A percentile compares a stretch with the other conserved stretches of the same genome.
These are phyloP conservation scores for Penicillium manginii DNA, from an alignment of 495 filamentous ascomycete species.

Conservation along the genomic window DNA sequence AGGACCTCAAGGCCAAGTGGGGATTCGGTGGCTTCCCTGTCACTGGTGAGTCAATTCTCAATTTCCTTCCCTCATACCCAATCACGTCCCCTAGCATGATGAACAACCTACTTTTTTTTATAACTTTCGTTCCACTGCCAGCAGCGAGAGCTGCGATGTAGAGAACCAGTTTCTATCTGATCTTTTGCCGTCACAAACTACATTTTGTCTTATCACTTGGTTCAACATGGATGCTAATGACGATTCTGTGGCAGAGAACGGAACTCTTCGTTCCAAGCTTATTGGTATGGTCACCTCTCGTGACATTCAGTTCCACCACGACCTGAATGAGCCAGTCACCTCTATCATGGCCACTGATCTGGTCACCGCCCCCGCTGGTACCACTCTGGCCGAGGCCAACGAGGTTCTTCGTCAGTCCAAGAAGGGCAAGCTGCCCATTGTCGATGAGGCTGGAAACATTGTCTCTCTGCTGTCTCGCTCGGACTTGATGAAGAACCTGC, in stretches of 20 bases:
- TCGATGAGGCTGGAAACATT: slow-evolving; percentile 84
- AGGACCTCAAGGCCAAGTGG: slow-evolving; percentile 93
- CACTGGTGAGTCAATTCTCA: slow-evolving; percentile 72
- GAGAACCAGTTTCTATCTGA: slow-evolving; percentile 61
- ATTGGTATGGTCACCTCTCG: slow-evolving; percentile 96
- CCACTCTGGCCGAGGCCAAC: slow-evolving; percentile 87
- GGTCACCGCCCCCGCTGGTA: slow-evolving; percentile 84
- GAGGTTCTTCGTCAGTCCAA: slow-evolving; percentile 90
- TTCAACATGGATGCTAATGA: slow-evolving; percentile 33
- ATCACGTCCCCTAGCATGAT: slow-evolving; percentile 53
- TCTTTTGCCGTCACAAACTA: slow-evolving; percentile 12
- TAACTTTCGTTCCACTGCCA: slow-evolving; percentile 99
- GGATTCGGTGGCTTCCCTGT: slow-evolving; percentile 99
- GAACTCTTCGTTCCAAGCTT: slow-evolving; percentile 90
- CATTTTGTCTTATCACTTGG: slow-evolving; percentile 29
- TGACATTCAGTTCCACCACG: slow-evolving; percentile 92
- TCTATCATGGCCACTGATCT: slow-evolving; percentile 95
- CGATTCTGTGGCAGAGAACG: slow-evolving; percentile 66
- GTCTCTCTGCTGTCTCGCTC: slow-evolving; percentile 95
- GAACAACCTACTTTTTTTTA: slow-evolving; percentile 68
- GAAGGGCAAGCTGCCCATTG: slow-evolving; percentile 98
- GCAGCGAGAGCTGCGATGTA: slow-evolving; percentile 81
- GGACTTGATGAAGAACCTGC: slow-evolving; percentile 97
- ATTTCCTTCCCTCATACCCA: slow-evolving; percentile 15
- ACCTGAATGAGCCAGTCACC: slow-evolving; percentile 71